Evolutionary conservation across 805 yeast species (phyloP).

Genomic region (Yarrowia hollandica): DNA sequence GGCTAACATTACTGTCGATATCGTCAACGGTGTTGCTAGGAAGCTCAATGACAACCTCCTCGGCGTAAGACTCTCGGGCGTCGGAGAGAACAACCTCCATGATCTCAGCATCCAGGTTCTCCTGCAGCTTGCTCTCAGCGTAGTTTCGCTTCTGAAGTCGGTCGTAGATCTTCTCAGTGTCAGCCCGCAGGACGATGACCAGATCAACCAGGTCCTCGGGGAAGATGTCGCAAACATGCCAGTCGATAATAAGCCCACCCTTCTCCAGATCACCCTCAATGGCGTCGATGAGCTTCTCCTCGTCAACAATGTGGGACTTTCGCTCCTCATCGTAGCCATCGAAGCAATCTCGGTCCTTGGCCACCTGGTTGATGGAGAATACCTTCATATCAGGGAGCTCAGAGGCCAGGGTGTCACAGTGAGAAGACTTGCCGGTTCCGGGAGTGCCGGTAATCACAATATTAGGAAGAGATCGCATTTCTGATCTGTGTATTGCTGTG

Average conservation of each 20-base stretch:
- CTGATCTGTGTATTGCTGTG: slow-evolving; percentile 8
- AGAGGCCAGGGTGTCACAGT: slow-evolving; percentile 58
- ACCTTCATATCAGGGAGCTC: slow-evolving; percentile 53
- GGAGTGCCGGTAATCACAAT: slow-evolving; percentile 95
- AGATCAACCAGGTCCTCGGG: slow-evolving; percentile 91
- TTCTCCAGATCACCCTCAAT: slow-evolving; percentile 72
- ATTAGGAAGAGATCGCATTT: slow-evolving; percentile 44
- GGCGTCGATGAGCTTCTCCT: slow-evolving; percentile 79
- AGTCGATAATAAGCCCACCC: slow-evolving; percentile 91
- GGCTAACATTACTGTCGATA: slow-evolving; percentile 76
- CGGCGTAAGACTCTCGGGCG: slow-evolving; percentile 78
- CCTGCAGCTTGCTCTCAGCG: slow-evolving; percentile 77
- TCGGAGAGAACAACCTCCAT: slow-evolving; percentile 90
- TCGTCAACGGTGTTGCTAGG: slow-evolving; percentile 70
- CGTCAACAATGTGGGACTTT: slow-evolving; percentile 87
- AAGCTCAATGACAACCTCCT: slow-evolving; percentile 79
- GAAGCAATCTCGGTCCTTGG: slow-evolving; percentile 71
- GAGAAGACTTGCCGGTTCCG: slow-evolving; percentile 82
- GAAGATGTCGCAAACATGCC: slow-evolving; percentile 97
- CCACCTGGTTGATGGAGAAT: slow-evolving; percentile 75
- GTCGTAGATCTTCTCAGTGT: slow-evolving; percentile 69
- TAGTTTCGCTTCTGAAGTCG: slow-evolving; percentile 77
- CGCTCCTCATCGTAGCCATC: slow-evolving; percentile 85
- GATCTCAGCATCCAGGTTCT: slow-evolving; percentile 93
- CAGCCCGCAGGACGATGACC: slow-evolving; percentile 83